Base-by-base conservation (phyloP, 164 flowering plant species). In the Chimonanthus praecox region DNA sequence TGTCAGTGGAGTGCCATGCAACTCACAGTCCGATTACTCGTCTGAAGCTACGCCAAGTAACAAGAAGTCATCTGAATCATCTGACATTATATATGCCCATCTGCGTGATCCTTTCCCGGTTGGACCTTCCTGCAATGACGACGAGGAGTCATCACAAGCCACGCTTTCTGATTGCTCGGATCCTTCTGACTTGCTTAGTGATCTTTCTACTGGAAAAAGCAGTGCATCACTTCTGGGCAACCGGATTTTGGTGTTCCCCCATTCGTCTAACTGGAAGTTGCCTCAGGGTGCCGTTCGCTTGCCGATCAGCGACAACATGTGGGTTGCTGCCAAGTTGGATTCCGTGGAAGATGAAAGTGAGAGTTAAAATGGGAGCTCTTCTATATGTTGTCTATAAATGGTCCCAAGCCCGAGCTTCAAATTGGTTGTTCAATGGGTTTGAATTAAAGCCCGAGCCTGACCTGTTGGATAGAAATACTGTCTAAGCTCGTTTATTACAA, bases 221-320 rank as follows among this genome's bases (percentile, higher is more conserved):
- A 77, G 82, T 48, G 81, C 75, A 66, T 73, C 16, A 15, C 16
- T 65, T 45, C 10, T 83, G 4, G 71, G 80, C 74, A 77, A 78
- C 81, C 83, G 76, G 76, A 76, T 87, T 10, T 77, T 78, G 68
- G 88, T 84, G 54, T 85, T 81, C 72, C 69, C 84, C 33, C 70
- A 54, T 74, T 72, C 67, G 46, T 83, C 86, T 9, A 75, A 80
- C 64, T 69, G 78, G 21, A 50, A 70, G 50, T 75, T 85, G 6
- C 87, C 88, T 1, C 21, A 80, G 61, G 88, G 80, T 11, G 47
- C 77, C 16, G 75, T 78, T 0, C 47, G 85, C 48, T 67, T 88
- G 49, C 88, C 88, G 8, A 75, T 87, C 62, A 78, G 82, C 49
- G 86, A 83, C 6, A 76, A 81, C 76, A 70, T 74, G 67, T 88